Evolutionary conservation across 345 rosid species (phyloP), one percentile per base, ranked within the genome.

Genomic region (Euclidium syriacum): DNA sequence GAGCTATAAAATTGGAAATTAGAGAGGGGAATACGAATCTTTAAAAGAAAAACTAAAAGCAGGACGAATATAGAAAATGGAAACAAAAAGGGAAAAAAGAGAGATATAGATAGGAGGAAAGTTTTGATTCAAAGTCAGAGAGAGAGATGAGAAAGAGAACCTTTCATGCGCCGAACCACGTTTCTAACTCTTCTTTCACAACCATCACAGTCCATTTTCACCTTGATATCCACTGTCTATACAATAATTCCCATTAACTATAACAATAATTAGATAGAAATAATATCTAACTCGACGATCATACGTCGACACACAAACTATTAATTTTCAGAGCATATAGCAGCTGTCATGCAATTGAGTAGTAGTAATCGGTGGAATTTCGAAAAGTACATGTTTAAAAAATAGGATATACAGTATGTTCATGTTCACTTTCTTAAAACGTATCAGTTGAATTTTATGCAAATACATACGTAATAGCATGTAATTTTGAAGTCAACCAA

Each of bases 181-280:
- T 81, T 75, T 76, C 72, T 78, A 1, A 91, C 95, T 76, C 89
- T 78, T 72, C 98, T 86, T 75, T 91, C 96, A 41, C 98, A 88
- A 59, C 98, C 98, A 76, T 88, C 98, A 50, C 98, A 88, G 78
- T 91, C 98, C 96, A 91, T 91, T 69, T 88, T 91, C 33, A 91
- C 98, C 75, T 84, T 91, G 77, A 91, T 91, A 74, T 91, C 98
- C 43, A 91, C 96, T 12, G 96, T 91, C 96, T 91, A 80, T 48
- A 56, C 35, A 47, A 47, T 12, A 18, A 10, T 51, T 35, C 7
- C 12, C 14, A 57, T 41, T 52, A 47, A 43, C 22, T 4, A 26
- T 3, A 2, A 17, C 11, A 25, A 22, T 24, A 49, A 38, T 3
- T 3, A 24, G 27, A 46, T 6, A 6, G 52, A 6, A 7, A 16